These are phyloP conservation scores for Collariella sp. DNA, from an alignment of 495 filamentous ascomycete genomes.

Conservation along the genomic window DNA sequence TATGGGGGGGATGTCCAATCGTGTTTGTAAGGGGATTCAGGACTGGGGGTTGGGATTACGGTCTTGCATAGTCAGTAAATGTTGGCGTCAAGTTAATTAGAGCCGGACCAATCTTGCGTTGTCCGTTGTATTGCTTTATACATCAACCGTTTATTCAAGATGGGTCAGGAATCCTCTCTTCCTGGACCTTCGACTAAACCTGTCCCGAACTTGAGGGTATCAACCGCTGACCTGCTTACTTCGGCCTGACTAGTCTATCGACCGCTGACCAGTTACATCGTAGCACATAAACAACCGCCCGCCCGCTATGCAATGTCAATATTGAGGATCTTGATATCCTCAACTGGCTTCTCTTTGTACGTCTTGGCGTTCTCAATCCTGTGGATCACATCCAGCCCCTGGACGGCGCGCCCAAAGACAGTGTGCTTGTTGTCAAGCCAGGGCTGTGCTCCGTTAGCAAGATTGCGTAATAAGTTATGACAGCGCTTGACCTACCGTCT, in stretches of 20 bases:
- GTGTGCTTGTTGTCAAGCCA: slow-evolving; percentile 98
- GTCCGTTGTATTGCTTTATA: too few species aligned
- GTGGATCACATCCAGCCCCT: slow-evolving; percentile 91
- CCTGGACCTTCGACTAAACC: too few species aligned
- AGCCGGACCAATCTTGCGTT: too few species aligned
- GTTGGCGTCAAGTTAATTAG: too few species aligned
- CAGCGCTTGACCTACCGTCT: slow-evolving; percentile 50
- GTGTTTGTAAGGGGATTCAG: neutral
- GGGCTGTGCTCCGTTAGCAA: slow-evolving; percentile 39
- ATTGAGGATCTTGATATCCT: slow-evolving; percentile 95
- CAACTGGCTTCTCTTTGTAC: slow-evolving; percentile 93
- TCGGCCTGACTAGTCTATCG: neutral
- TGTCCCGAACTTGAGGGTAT: too few species aligned
- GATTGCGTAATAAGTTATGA: neutral
- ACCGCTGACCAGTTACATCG: too few species aligned
- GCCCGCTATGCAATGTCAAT: slow-evolving; percentile 45
- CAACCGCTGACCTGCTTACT: neutral
- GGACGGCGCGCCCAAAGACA: slow-evolving; percentile 82
- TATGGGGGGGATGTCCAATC: slow-evolving; percentile 43
- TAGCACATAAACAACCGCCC: too few species aligned
- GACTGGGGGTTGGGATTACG: neutral
- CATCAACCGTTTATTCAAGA: too few species aligned
- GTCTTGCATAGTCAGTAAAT: too few species aligned
- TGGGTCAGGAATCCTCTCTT: too few species aligned
- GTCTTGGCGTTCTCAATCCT: slow-evolving; percentile 88